Evolutionary conservation across 139 green algal genomes (phyloP).

Genomic region (Eudorina sp.): DNA sequence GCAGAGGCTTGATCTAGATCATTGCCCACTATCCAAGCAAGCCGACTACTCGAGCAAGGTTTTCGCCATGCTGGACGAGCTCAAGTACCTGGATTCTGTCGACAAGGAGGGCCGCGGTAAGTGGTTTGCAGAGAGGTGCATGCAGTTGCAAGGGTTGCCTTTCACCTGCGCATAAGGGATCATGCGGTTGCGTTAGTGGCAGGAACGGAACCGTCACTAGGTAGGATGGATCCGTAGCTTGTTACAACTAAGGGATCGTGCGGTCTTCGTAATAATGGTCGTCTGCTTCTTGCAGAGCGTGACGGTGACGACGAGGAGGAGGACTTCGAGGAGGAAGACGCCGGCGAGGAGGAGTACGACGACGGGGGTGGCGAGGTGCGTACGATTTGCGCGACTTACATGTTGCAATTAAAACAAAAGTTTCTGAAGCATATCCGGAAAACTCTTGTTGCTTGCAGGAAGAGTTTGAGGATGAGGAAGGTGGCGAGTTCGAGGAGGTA

Average conservation of each 20-base stretch:
- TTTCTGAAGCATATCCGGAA: neutral
- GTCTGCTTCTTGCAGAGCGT: conserved; percentile 11
- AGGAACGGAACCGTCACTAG: too few species aligned
- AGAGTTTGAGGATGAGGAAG: conserved; percentile 49
- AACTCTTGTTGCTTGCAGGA: conserved; percentile 1
- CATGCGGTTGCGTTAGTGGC: too few species aligned
- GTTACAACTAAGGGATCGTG: too few species aligned
- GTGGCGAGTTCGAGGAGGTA: conserved; percentile 47
- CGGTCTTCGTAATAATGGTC: too few species aligned
- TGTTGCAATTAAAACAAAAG: neutral
- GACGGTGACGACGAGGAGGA: conserved; percentile 50
- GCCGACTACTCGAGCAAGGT: neutral
- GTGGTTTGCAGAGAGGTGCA: neutral
- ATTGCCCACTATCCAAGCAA: neutral
- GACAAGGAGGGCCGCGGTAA: conserved; percentile 40
- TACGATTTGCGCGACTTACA: neutral
- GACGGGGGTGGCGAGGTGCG: conserved; percentile 44
- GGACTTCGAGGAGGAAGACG: conserved; percentile 37
- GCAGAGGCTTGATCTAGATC: conserved; percentile 10
- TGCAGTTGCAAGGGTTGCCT: too few species aligned
- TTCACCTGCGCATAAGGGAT: too few species aligned
- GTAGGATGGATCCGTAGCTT: too few species aligned
- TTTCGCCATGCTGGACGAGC: conserved; percentile 50
- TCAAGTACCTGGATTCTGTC: conserved; percentile 33
- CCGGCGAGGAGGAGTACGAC: conserved; percentile 37